Evolutionary conservation across 164 flowering plant species (phyloP).

Genomic region (Nymphaea thermarum): DNA sequence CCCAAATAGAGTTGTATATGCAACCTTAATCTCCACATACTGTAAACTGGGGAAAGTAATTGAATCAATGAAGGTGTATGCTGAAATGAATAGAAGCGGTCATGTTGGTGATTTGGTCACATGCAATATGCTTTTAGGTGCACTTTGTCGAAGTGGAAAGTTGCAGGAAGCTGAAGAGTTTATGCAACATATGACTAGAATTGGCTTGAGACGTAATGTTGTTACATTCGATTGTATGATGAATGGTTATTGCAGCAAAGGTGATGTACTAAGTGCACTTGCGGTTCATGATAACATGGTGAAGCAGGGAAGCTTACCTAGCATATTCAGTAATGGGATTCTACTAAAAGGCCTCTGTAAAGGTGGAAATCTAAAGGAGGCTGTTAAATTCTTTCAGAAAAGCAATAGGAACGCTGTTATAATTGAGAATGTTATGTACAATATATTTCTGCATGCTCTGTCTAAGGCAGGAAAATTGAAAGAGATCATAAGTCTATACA

Average conservation of each 20-base stretch:
- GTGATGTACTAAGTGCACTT: constrained; percentile 49
- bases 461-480: constrained; percentile 40
- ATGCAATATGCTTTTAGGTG: constrained; percentile 42
- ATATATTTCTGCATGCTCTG: constrained; percentile 36
- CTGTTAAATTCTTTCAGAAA: constrained; percentile 29
- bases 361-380: constrained; percentile 39
- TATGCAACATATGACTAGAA: constrained; percentile 39
- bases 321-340: constrained; percentile 42
- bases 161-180: constrained; percentile 54
- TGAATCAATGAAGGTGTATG: constrained; percentile 42
- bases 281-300: constrained; percentile 57
- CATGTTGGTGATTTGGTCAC: constrained; percentile 29
- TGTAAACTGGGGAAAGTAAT: constrained; percentile 38
- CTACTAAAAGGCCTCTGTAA: constrained; percentile 63
- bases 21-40: constrained; percentile 43
- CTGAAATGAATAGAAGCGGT: constrained; percentile 32
- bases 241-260: constrained; percentile 44
- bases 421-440: constrained; percentile 42
- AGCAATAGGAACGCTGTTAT: constrained; percentile 37
- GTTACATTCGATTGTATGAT: constrained; percentile 48
- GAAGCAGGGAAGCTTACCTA: constrained; percentile 38
- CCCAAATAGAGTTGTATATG: constrained; percentile 39
- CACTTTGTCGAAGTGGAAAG: constrained; percentile 47
- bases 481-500: constrained; percentile 33
- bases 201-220: constrained; percentile 38